Conservation (phyloP, 495 filamentous ascomycete species). For the Mytilinidion resinicola region DNA sequence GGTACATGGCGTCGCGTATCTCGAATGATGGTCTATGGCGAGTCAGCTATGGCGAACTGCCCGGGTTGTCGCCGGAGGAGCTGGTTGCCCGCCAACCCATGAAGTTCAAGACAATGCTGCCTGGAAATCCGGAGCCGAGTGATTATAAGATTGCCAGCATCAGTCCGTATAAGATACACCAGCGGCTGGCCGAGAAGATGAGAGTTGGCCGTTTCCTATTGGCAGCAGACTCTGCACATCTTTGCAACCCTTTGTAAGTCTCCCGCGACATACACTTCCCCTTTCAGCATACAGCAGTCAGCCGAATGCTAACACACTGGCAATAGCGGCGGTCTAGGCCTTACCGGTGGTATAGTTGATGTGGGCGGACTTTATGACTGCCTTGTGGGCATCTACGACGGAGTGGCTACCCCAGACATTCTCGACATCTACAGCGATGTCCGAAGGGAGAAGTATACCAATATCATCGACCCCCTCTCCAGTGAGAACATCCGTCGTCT, state of each 20-base stretch:
- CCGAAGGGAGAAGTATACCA: constrained; percentile 47
- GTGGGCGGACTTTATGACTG: constrained; percentile 50
- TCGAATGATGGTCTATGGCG: constrained; percentile 51
- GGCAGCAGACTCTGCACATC: constrained; percentile 54
- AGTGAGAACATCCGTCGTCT: constrained; percentile 43
- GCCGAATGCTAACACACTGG: neutral
- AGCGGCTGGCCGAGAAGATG: constrained; percentile 49
- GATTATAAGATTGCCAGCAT: constrained; percentile 49
- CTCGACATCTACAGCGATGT: constrained; percentile 50
- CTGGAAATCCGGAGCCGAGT: constrained; percentile 49
- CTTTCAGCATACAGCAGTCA: neutral
- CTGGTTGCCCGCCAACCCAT: constrained; percentile 45
- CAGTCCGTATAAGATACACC: constrained; percentile 53
- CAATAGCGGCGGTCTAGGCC: constrained; percentile 47
- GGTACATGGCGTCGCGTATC: constrained; percentile 53
- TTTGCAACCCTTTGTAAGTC: constrained; percentile 47
- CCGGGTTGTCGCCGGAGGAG: constrained; percentile 46
- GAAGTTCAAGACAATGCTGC: constrained; percentile 49
- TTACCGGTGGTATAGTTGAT: constrained; percentile 55
- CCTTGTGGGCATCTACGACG: constrained; percentile 47
- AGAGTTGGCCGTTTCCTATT: constrained; percentile 49
- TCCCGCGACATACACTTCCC: neutral
- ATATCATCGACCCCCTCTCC: constrained; percentile 50
- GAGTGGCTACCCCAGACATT: constrained; percentile 46
- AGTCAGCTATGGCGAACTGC: constrained; percentile 50